phyloP scores from a whole-genome alignment of 805 yeast species.

The Metschnikowia kunwiensis region DNA sequence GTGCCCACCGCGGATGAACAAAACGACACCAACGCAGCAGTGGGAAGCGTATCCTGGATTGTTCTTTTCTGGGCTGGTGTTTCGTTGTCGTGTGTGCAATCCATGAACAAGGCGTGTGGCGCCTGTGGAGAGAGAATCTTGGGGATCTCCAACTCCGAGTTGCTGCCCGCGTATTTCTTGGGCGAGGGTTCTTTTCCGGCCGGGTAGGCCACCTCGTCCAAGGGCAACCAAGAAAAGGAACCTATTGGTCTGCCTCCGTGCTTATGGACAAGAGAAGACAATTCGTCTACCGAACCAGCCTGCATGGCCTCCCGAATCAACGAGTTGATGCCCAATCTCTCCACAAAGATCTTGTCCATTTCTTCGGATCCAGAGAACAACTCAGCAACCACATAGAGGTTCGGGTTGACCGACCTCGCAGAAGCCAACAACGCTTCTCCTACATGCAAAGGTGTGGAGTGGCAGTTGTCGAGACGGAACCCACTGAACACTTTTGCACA shows the following conservation, averaged over 20 bases:
- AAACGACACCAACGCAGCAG: slow-evolving; percentile 89
- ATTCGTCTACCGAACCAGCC: slow-evolving; percentile 83
- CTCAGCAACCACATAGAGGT: slow-evolving; percentile 91
- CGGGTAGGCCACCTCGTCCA: slow-evolving; percentile 71
- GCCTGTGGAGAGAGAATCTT: slow-evolving; percentile 59
- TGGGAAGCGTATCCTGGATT: slow-evolving; percentile 90
- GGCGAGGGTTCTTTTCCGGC: slow-evolving; percentile 41
- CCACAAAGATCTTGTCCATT: slow-evolving; percentile 86
- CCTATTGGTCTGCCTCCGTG: slow-evolving; percentile 98
- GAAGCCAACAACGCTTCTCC: slow-evolving; percentile 85
- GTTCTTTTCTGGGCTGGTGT: slow-evolving; percentile 87
- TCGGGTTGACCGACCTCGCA: slow-evolving; percentile 81
- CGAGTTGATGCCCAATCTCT: slow-evolving; percentile 83
- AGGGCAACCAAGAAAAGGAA: slow-evolving; percentile 75
- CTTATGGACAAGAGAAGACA: slow-evolving; percentile 80
- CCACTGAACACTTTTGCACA: slow-evolving; percentile 81
- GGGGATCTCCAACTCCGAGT: slow-evolving; percentile 68
- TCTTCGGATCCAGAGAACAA: slow-evolving; percentile 89
- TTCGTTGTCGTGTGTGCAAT: slow-evolving; percentile 95
- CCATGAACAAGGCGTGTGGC: slow-evolving; percentile 97
- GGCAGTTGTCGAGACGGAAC: slow-evolving; percentile 91
- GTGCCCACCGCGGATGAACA: slow-evolving; percentile 94
- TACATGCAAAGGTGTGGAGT: slow-evolving; percentile 93
- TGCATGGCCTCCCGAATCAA: slow-evolving; percentile 97
- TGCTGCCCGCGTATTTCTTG: slow-evolving; percentile 28